Evolutionary conservation across 495 filamentous ascomycete species (phyloP).

Genomic region (Aspergillus baeticus): DNA sequence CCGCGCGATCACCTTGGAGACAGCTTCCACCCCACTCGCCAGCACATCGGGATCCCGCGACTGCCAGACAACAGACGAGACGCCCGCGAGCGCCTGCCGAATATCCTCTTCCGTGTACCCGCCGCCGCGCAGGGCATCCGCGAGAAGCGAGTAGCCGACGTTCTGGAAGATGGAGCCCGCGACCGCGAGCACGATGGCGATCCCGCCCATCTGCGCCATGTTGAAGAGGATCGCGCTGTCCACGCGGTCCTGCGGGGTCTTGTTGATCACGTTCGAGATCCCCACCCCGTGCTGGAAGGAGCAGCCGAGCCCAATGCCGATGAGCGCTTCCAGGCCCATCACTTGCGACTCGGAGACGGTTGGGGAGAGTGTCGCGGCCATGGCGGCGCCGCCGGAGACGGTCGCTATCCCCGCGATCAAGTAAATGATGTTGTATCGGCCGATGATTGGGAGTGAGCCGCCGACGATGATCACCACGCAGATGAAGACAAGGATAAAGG

Average conservation of each 20-base stretch:
- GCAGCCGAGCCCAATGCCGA: slow-evolving; percentile 11
- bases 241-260: slow-evolving; percentile 5
- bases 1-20: slow-evolving; percentile 6
- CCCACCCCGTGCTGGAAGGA: slow-evolving; percentile 18
- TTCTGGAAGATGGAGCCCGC: slow-evolving; percentile 19
- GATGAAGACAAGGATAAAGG: slow-evolving; percentile 23
- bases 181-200: slow-evolving; percentile 7
- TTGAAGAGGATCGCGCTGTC: slow-evolving; percentile 14
- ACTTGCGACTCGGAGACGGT: slow-evolving; percentile 2
- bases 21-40: neutral
- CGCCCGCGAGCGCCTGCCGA: slow-evolving; percentile 10
- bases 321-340: slow-evolving; percentile 12
- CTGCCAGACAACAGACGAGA: slow-evolving; percentile 9
- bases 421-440: slow-evolving; percentile 11
- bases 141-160: slow-evolving; percentile 1
- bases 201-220: slow-evolving; percentile 13
- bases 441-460: neutral
- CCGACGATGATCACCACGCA: slow-evolving; percentile 8
- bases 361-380: slow-evolving; percentile 7
- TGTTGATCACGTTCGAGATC: slow-evolving; percentile 11
- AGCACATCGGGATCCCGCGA: slow-evolving; percentile 4
- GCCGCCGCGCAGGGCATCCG: neutral
- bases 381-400: neutral
- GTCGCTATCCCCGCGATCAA: slow-evolving; percentile 1
- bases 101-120: slow-evolving; percentile 7